Evolutionary conservation across 306 rosid species (phyloP), one percentile per base, ranked within the genome.

Genomic region (Cucumis melo): DNA sequence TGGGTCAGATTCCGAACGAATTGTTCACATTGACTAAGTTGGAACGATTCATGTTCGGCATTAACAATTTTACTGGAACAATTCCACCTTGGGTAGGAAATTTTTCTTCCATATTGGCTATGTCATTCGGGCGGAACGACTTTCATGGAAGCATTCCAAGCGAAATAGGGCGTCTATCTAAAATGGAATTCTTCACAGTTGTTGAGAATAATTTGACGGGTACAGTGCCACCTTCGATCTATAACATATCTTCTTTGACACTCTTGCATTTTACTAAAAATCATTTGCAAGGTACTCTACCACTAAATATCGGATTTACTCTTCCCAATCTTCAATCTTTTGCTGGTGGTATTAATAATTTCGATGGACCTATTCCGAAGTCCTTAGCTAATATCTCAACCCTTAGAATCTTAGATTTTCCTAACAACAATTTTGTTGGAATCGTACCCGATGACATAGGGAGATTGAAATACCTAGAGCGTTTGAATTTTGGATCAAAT

Each of bases 51-150:
- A 17, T 29, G 50, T 39, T 50, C 14, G 62, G 23, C 12, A 5
- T 0, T 0, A 90, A 87, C 83, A 84, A 78, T 46, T 77, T 84
- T 19, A 78, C 60, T 5, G 88, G 89, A 65, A 78, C 48, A 24
- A 85, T 88, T 59, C 89, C 86, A 71, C 5, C 71, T 32, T 90
- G 92, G 91, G 34, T 88, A 38, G 88, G 87, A 34, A 87, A 85
- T 17, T 76, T 84, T 32, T 84, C 96, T 71, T 83, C 83, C 20
- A 24, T 87, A 48, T 61, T 60, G 39, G 0, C 3, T 0, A 6
- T 90, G 54, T 5, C 23, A 3, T 39, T 90, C 29, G 24, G 10
- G 0, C 1, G 0, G 8, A 76, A 76, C 72, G 24, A 76, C 8
- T 59, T 76, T 59, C 57, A 76, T 1, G 79, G 79, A 21, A 42